Conservation (phyloP, 2,329 filamentous ascomycete genomes). For the Scytalidium sp. region DNA sequence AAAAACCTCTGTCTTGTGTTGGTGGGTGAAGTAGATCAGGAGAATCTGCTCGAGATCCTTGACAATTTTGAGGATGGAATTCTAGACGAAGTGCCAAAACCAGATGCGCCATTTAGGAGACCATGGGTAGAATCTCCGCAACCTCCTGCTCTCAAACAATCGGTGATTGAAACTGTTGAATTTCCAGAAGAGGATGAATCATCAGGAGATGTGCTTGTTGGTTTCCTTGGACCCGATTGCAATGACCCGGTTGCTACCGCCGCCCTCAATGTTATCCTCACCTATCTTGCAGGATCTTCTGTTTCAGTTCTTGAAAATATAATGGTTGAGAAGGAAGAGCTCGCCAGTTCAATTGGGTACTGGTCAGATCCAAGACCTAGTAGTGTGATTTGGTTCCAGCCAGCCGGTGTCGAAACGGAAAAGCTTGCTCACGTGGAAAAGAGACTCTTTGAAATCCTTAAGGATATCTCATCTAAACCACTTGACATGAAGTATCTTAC, state of each 20-base stretch:
- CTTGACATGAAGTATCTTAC: constrained; percentile 88
- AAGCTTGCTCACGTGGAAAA: constrained; percentile 82
- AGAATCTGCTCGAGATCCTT: constrained; percentile 74
- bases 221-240: constrained; percentile 82
- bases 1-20: constrained; percentile 90
- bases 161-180: constrained; percentile 73
- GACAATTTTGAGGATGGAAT: constrained; percentile 89
- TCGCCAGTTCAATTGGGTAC: constrained; percentile 82
- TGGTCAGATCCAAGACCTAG: constrained; percentile 77
- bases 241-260: constrained; percentile 65
- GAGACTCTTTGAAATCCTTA: constrained; percentile 78
- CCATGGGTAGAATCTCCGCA: constrained; percentile 90
- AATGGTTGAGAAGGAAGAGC: constrained; percentile 88
- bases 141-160: constrained; percentile 68
- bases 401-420: constrained; percentile 83
- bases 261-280: constrained; percentile 75
- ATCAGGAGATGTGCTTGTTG: constrained; percentile 81
- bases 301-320: constrained; percentile 89
- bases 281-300: constrained; percentile 89
- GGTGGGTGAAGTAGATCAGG: constrained; percentile 86
- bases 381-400: constrained; percentile 79
- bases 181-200: constrained; percentile 98
- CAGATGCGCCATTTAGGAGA: constrained; percentile 69
- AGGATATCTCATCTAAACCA: constrained; percentile 74
- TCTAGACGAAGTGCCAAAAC: constrained; percentile 73